Evolutionary conservation across 345 rosid species (phyloP).

Genomic region (Lenwebbia sp.): DNA sequence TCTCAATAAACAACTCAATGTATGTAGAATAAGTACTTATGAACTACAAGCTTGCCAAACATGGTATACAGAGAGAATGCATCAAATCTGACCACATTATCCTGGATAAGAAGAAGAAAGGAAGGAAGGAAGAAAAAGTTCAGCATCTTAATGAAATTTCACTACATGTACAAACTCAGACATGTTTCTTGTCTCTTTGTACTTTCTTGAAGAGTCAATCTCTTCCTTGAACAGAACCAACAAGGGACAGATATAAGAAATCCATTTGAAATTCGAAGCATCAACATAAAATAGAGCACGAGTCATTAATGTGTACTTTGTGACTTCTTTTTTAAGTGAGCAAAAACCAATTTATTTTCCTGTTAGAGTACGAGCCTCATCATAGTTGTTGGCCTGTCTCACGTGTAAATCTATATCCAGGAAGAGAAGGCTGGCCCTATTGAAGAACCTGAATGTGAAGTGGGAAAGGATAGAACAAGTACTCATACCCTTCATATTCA

Average conservation of each 20-base stretch:
- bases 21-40: neutral
- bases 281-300: neutral
- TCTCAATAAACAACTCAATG: neutral
- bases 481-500: constrained; percentile 64
- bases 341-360: neutral
- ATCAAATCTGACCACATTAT: neutral
- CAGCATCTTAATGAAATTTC: neutral
- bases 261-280: neutral
- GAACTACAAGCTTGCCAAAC: neutral
- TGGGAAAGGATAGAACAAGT: neutral
- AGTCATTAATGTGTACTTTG: neutral
- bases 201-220: neutral
- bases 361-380: neutral
- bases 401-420: neutral
- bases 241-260: neutral
- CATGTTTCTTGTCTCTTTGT: neutral
- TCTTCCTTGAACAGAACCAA: neutral
- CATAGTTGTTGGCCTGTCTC: neutral
- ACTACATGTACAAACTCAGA: neutral
- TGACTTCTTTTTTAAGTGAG: neutral
- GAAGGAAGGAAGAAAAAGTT: neutral
- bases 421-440: neutral
- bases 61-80: neutral
- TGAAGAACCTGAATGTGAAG: neutral
- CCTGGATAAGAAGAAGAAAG: neutral